Conservation (phyloP, 106 monocot species). For the Dendrobium nobile region DNA sequence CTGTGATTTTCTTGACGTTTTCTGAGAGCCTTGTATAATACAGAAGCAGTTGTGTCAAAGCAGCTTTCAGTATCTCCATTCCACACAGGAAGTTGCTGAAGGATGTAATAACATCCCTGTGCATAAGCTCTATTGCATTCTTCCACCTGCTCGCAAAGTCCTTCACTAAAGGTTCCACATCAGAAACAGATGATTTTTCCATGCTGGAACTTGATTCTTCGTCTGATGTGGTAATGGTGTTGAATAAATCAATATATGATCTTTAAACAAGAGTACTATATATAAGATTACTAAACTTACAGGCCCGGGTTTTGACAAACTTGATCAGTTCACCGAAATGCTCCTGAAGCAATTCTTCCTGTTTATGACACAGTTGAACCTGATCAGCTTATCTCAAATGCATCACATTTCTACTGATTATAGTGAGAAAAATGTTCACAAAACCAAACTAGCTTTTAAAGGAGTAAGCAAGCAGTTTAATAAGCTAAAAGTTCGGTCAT, state of each 20-base stretch:
- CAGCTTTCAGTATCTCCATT: conserved; percentile 91
- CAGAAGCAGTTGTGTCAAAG: conserved; percentile 80
- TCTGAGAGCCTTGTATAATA: conserved; percentile 90
- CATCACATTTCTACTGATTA: too few species aligned
- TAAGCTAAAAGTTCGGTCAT: background rate
- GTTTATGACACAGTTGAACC: conserved; percentile 13
- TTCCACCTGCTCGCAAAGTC: conserved; percentile 89
- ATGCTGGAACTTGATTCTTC: conserved; percentile 47
- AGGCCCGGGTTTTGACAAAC: conserved; percentile 77
- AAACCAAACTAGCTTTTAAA: background rate
- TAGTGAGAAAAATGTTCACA: background rate
- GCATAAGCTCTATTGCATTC: conserved; percentile 89
- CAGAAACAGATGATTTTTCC: conserved; percentile 46
- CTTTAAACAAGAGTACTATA: background rate
- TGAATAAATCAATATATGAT: background rate
- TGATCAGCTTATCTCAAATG: background rate
- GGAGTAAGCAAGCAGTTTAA: background rate
- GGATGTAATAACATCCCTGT: conserved; percentile 94
- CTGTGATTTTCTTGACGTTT: conserved; percentile 62
- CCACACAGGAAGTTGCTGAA: conserved; percentile 97
- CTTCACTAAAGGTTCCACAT: conserved; percentile 71
- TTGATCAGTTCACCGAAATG: conserved; percentile 86
- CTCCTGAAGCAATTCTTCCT: conserved; percentile 93
- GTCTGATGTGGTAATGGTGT: conserved; percentile 21
- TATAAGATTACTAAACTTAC: conserved; percentile 33